These are phyloP conservation scores for Trametes cubensis DNA, from an alignment of 768 basidiomycete genomes.

Conservation along the genomic window DNA sequence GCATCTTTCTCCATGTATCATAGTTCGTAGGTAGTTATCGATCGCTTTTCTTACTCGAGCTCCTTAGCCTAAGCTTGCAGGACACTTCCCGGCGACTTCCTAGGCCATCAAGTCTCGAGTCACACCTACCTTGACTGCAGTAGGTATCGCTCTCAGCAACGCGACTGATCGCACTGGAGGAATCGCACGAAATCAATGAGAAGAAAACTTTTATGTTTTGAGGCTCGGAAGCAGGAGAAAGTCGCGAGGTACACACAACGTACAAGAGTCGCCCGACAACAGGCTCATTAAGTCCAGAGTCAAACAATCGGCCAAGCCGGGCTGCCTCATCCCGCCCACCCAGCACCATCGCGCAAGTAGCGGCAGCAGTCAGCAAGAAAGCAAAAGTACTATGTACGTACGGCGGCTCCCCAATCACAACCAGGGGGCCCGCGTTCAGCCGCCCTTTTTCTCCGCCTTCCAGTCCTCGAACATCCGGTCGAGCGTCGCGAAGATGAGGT, in stretches of 20 bases:
- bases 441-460: constrained; percentile 80
- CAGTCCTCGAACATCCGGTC: constrained; percentile 96
- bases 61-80: too few relatives aligned
- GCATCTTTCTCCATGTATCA: constrained; percentile 7
- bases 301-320: too few relatives aligned
- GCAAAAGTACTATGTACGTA: background rate
- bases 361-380: background rate
- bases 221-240: constrained; percentile 16
- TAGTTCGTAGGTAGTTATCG: constrained; percentile 12
- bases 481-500: constrained; percentile 86
- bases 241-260: constrained; percentile 18
- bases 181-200: too few relatives aligned
- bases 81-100: too few relatives aligned
- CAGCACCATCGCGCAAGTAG: background rate
- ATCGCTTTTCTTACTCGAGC: background rate
- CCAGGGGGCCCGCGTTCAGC: constrained; percentile 34
- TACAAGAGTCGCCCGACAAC: constrained; percentile 5
- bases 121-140: too few relatives aligned
- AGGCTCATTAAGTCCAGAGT: background rate
- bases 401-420: background rate
- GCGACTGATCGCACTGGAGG: too few relatives aligned
- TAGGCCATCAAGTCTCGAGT: too few relatives aligned
- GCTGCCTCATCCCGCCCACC: background rate
- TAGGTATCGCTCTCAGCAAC: too few relatives aligned
- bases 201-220: background rate